These are phyloP conservation scores for Microcyclospora pomicola DNA, from an alignment of 2,329 filamentous ascomycete genomes.

Conservation along the genomic window DNA sequence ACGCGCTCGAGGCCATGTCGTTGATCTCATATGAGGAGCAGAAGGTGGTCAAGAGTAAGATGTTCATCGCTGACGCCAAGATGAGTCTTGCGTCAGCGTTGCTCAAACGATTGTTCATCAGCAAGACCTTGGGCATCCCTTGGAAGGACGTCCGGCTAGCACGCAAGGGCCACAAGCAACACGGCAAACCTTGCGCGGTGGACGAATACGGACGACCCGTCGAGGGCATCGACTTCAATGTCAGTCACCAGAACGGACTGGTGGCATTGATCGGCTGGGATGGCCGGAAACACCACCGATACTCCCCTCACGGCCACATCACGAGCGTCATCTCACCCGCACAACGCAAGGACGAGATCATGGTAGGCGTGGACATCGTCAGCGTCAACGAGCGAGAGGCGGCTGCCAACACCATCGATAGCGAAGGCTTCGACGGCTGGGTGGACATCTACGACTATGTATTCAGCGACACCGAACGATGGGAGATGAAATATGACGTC, in stretches of 20 bases:
- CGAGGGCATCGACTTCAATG: constrained; percentile 52
- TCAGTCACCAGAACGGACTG: constrained; percentile 64
- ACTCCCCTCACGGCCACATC: constrained; percentile 15
- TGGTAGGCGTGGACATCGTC: constrained; percentile 64
- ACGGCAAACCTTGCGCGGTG: constrained; percentile 39
- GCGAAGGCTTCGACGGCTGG: constrained; percentile 50
- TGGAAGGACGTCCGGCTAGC: constrained; percentile 48
- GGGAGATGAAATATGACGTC: constrained; percentile 45
- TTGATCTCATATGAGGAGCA: constrained; percentile 41
- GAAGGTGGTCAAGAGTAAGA: constrained; percentile 41
- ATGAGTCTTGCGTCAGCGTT: constrained; percentile 60
- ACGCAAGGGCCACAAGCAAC: constrained; percentile 38
- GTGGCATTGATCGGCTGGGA: constrained; percentile 50
- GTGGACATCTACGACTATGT: constrained; percentile 61
- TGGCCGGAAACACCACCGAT: constrained; percentile 14
- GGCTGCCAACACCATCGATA: constrained; percentile 44
- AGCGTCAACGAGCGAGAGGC: constrained; percentile 55
- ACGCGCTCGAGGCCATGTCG: constrained; percentile 29
- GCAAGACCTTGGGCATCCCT: constrained; percentile 41
- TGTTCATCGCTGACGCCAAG: constrained; percentile 47
- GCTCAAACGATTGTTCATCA: constrained; percentile 57
- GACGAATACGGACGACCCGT: constrained; percentile 25
- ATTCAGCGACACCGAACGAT: constrained; percentile 48
- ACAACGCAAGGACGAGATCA: constrained; percentile 20
- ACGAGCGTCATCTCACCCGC: constrained; percentile 15